Percentiles rank a stretch among this genome's conserved stretches.
phyloP scores from a whole-genome alignment of 1,284 basidiomycete species.

The Pholiota adiposa region DNA sequence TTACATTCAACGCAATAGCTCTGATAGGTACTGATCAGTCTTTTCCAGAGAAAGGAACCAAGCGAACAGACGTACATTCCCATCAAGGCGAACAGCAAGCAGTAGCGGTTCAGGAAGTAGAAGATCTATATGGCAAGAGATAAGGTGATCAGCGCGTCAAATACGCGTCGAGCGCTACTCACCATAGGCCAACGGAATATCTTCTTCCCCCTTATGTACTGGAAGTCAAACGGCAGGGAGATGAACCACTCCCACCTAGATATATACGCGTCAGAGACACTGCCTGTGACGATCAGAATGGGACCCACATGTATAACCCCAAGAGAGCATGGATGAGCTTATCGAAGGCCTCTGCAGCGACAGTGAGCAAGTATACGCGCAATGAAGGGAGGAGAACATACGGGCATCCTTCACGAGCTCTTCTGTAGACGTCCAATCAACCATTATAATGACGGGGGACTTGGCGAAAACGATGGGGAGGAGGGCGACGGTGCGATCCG shows the following conservation, averaged over 20 bases:
- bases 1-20: conserved; percentile 61
- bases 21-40: conserved; percentile 33
- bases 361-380: background rate
- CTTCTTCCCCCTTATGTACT: conserved; percentile 60
- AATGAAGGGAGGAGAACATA: conserved; percentile 32
- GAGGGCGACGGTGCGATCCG: conserved; percentile 18
- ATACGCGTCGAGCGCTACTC: conserved; percentile 13
- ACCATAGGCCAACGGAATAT: conserved; percentile 70
- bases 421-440: conserved; percentile 58
- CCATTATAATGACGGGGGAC: conserved; percentile 41
- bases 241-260: conserved; percentile 69
- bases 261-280: conserved; percentile 13
- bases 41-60: conserved; percentile 3
- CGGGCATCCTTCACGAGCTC: conserved; percentile 56
- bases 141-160: background rate
- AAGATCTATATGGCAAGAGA: conserved; percentile 50
- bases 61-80: conserved; percentile 56
- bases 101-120: conserved; percentile 77
- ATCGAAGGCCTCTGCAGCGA: conserved; percentile 53
- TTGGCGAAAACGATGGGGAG: conserved; percentile 13
- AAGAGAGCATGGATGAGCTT: conserved; percentile 71
- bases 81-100: conserved; percentile 66
- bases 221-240: conserved; percentile 72
- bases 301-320: conserved; percentile 66
- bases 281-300: background rate